These are phyloP conservation scores for Anaeromyces robustus DNA, from an alignment of 192 early-diverging fungal genomes.

Conservation along the genomic window DNA sequence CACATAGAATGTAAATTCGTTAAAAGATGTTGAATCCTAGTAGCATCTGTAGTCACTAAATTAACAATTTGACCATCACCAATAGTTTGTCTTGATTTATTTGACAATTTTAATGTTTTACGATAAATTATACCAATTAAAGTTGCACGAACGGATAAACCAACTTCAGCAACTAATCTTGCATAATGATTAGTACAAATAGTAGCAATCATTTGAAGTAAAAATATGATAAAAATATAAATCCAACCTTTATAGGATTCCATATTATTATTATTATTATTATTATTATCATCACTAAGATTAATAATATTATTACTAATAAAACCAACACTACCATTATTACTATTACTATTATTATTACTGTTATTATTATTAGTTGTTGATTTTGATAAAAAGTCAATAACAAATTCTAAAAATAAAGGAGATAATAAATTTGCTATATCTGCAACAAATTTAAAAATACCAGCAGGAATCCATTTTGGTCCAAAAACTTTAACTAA, in stretches of 20 bases:
- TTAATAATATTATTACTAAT: too few relatives aligned
- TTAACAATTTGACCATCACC: slow-evolving; percentile 21
- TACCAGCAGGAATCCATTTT: neutral
- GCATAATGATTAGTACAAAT: slow-evolving; percentile 22
- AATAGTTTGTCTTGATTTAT: slow-evolving; percentile 21
- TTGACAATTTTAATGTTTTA: slow-evolving; percentile 35
- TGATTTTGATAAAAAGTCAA: neutral
- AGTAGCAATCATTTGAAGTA: slow-evolving; percentile 13
- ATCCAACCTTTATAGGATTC: neutral
- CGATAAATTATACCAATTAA: slow-evolving; percentile 35
- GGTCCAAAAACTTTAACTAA: neutral
- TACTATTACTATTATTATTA: too few relatives aligned
- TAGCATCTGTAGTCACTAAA: slow-evolving; percentile 12
- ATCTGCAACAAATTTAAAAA: neutral
- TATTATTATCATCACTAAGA: too few relatives aligned
- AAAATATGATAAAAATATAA: neutral
- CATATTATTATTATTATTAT: too few relatives aligned
- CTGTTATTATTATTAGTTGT: too few relatives aligned
- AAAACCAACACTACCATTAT: neutral
- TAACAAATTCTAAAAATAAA: neutral
- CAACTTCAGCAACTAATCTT: slow-evolving; percentile 16
- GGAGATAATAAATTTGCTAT: neutral
- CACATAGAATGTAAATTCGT: slow-evolving; percentile 25
- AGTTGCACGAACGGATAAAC: slow-evolving; percentile 20
- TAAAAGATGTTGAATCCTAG: slow-evolving; percentile 3